Conservation (phyloP, 2,329 filamentous ascomycete species). For the Metarhizium brunneum region DNA sequence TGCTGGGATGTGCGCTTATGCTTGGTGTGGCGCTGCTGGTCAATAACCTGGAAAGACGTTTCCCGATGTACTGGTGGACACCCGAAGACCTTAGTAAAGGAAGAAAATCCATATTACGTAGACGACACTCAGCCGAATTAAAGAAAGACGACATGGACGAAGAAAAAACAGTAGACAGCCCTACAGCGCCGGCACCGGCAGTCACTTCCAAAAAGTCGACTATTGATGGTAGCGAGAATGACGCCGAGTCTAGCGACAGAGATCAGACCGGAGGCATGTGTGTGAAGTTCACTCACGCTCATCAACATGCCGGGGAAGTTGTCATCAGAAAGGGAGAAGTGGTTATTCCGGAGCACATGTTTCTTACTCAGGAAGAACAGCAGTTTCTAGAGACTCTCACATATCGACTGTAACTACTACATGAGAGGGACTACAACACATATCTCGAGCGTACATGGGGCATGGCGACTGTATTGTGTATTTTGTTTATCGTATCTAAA, state of each 20-base stretch:
- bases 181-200: not conserved
- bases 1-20: conserved; percentile 54
- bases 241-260: not conserved
- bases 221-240: not conserved
- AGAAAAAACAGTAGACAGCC: not conserved
- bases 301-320: conserved; percentile 16
- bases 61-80: conserved; percentile 65
- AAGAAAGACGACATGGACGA: conserved; percentile 6
- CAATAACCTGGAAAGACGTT: conserved; percentile 60
- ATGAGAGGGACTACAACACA: not conserved
- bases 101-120: conserved; percentile 5
- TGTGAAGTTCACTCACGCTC: conserved; percentile 7
- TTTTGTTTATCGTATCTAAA: no score
- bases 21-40: conserved; percentile 51
- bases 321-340: conserved; percentile 26
- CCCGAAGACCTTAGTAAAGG: conserved; percentile 22
- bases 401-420: conserved; percentile 14
- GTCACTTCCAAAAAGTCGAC: conserved; percentile 9
- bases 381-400: conserved; percentile 26
- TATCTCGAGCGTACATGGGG: no score
- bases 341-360: conserved; percentile 24
- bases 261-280: conserved; percentile 8
- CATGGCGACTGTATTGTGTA: no score
- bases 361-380: conserved; percentile 27
- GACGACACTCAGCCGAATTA: conserved; percentile 5